phyloP scores from a whole-genome alignment of 345 rosid genomes.

The Cardamine chenopodiifolia region DNA sequence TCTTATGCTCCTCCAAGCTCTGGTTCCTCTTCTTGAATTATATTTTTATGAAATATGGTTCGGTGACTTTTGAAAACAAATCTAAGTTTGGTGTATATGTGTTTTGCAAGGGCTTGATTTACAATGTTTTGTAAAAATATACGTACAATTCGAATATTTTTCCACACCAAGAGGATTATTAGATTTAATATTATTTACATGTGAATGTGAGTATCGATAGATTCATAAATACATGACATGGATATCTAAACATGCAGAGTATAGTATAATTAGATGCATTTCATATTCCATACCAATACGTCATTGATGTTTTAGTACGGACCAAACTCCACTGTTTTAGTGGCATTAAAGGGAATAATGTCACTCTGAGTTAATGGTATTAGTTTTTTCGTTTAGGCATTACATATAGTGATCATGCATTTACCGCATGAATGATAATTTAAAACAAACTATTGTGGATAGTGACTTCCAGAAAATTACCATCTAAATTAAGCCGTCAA shows the following conservation, averaged over 20 bases:
- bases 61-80: not conserved
- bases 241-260: not conserved
- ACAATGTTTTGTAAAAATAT: not conserved
- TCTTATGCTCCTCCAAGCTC: slow-evolving; percentile 48
- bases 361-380: no score
- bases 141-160: not conserved
- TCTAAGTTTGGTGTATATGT: not conserved
- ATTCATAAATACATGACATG: not conserved
- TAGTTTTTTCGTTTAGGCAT: no score
- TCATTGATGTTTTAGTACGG: not conserved
- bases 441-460: not conserved
- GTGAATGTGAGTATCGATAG: not conserved
- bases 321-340: not conserved
- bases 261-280: no score
- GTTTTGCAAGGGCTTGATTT: not conserved
- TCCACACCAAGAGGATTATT: not conserved
- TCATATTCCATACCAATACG: not conserved
- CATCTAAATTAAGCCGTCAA: not conserved
- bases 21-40: slow-evolving; percentile 30
- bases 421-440: not conserved
- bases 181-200: not conserved
- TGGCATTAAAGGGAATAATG: no score
- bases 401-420: no score
- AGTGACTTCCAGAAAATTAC: not conserved
- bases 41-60: not conserved